Evolutionary conservation across 2,329 filamentous ascomycete species (phyloP).

Genomic region (Colletotrichum australisinense): DNA sequence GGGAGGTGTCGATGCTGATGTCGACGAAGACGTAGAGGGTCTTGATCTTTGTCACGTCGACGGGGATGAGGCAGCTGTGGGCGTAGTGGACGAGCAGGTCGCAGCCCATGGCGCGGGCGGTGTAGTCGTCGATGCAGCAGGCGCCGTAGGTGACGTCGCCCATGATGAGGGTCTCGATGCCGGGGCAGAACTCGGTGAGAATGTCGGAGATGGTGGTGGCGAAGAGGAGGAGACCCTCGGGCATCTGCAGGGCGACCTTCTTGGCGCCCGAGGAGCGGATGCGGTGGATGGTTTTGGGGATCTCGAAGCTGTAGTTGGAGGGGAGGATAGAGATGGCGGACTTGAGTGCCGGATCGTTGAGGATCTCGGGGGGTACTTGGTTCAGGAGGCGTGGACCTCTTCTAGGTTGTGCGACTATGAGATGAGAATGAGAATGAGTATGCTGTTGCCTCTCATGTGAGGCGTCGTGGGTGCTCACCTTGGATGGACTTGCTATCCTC

Average conservation of each 20-base stretch:
- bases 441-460: not conserved
- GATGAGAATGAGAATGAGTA: conserved; percentile 16
- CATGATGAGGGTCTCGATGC: conserved; percentile 95
- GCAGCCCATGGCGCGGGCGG: conserved; percentile 91
- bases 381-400: conserved; percentile 86
- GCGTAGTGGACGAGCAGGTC: conserved; percentile 97
- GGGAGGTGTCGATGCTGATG: conserved; percentile 92
- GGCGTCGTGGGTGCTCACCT: conserved; percentile 13
- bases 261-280: conserved; percentile 84
- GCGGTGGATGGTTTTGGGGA: conserved; percentile 97
- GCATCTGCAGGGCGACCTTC: conserved; percentile 94
- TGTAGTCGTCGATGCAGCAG: conserved; percentile 99
- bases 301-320: conserved; percentile 97
- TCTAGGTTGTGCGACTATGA: conserved; percentile 75
- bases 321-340: conserved; percentile 89
- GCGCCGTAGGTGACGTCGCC: conserved; percentile 98
- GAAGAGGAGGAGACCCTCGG: conserved; percentile 93
- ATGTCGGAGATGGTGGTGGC: conserved; percentile 98
- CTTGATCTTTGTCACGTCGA: conserved; percentile 96
- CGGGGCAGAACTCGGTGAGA: conserved; percentile 91
- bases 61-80: conserved; percentile 94
- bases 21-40: conserved; percentile 98
- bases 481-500: conserved; percentile 76
- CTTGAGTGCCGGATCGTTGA: conserved; percentile 86
- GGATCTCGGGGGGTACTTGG: conserved; percentile 87